Conservation (phyloP, 208 protist species). For the Trichomonas gallinae region DNA sequence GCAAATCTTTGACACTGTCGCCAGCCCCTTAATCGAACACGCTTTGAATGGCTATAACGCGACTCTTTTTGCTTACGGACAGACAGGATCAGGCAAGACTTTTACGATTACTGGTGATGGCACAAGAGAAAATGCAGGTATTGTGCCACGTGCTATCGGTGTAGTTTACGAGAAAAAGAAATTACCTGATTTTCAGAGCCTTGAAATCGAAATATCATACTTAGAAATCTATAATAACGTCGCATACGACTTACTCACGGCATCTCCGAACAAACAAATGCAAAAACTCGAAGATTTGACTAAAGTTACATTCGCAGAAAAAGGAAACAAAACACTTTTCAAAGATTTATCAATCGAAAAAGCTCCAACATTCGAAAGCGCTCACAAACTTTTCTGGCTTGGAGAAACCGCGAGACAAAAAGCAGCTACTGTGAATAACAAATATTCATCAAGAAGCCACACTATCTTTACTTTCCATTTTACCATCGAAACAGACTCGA, state of each 20-base stretch:
- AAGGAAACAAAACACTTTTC: neutral
- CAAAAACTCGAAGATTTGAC: neutral
- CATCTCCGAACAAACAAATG: neutral
- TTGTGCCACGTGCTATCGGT: neutral
- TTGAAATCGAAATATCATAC: constrained; percentile 31
- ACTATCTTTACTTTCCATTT: constrained; percentile 7
- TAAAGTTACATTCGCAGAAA: neutral
- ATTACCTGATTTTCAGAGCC: neutral
- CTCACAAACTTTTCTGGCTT: neutral
- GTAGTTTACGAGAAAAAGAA: constrained; percentile 1
- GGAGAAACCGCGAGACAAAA: neutral
- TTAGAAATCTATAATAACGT: constrained; percentile 44
- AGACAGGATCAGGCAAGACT: constrained; percentile 18
- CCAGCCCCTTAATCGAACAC: neutral
- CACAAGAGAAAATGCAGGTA: neutral
- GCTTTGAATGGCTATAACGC: neutral
- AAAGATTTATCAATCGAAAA: neutral
- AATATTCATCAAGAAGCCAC: constrained; percentile 15
- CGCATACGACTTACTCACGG: constrained; percentile 23
- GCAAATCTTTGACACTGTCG: neutral
- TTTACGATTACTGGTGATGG: constrained; percentile 14
- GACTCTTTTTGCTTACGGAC: constrained; percentile 18
- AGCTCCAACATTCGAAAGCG: neutral
- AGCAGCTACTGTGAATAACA: constrained; percentile 1
- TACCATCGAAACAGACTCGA: neutral